Evolutionary conservation across 768 basidiomycete genomes (phyloP), one percentile per base, ranked within the genome.

Genomic region (Dacryopinax primogenitus): DNA sequence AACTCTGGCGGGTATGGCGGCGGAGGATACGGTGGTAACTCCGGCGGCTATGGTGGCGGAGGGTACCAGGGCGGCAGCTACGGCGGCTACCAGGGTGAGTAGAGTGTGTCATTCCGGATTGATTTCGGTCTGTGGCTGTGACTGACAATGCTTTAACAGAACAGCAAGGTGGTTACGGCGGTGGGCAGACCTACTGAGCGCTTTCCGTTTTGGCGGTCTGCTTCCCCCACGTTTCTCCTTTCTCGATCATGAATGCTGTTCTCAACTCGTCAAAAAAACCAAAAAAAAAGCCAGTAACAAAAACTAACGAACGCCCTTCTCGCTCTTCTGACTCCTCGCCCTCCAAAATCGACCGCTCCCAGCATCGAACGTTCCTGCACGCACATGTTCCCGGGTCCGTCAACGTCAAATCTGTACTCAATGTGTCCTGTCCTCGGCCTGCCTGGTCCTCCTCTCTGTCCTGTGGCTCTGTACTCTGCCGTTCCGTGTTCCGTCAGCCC

Each of bases 31-130:
- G 28, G 21, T 33, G 64, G 68, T 28, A 36, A 62, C 44, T 45
- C 41, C n/a, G 66, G 64, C 26, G 63, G 66, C 23, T 66, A 58
- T 44, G 34, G 39, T 45, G 51, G 58, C 65, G 66, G 66, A 30
- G 62, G 62, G 23, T 51, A 63, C 34, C 63, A 64, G 63, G 72
- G 74, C 37, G 72, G 73, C 62, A 69, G 71, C 66, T 67, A 68
- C 32, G 72, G 70, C 47, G 66, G 62, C 21, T 62, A 67, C 61
- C 62, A 65, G 62, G 68, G 61, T 41, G 64, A 63, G 66, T 61
- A 63, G 32, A 62, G 28, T n/a, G n/a, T n/a, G n/a, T n/a, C n/a
- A n/a, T n/a, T n/a, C n/a, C n/a, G n/a, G n/a, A n/a, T 26, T 51
- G 61, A 33, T 30, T 1, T 12, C 62, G 67, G 26, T 26, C 21